Base-by-base conservation (phyloP, 768 basidiomycete genomes). In the Paxillus involutus region DNA sequence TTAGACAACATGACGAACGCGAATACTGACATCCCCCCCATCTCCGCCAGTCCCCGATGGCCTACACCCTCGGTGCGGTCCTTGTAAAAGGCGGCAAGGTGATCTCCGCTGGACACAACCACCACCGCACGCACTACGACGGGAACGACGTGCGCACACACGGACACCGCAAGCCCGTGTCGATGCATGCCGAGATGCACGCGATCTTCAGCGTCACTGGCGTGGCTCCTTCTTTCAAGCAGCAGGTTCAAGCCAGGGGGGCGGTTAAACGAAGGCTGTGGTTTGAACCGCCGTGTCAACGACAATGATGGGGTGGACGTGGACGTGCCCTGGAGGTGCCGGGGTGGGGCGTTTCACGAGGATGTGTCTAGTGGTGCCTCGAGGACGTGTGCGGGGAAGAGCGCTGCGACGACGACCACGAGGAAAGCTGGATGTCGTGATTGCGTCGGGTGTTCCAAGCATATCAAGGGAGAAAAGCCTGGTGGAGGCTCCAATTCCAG, bases 181-280 rank as follows among this genome's bases (percentile, higher is more conserved):
- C 70, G 3, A 73, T 83, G 80, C 80, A 84, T 59, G 81, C 82
- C 3, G 80, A 82, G 69, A 83, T 83, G 83, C 77, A 83, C 57
- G 77, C 77, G 29, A 83, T 83, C 53, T 80, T 77, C 67, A 81
- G 69, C 58, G 61, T 77, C 51, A 80, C 77, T 63, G 71, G 77
- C 70, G 73, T 71, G 74, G 74, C 77, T 42, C 79, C 80, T 46
- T 75, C 78, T 56, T 78, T 76, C 71, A 79, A 78, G 73, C 76
- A 73, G 70, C 81, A 80, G 69, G 74, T 80, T 79, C 73, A 78
- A 80, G 63, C 58, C 60, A 65, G 60, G 59, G 61, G 67, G 55
- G 52, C 52, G 52, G 42, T 19, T 14, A 54, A 53, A 55, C 39
- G 48, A 52, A 47, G 49, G 42, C 36, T 44, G 49, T 56, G 19